These are phyloP conservation scores for Saccharomycopsis vini DNA, from an alignment of 805 yeast species.

Conservation along the genomic window DNA sequence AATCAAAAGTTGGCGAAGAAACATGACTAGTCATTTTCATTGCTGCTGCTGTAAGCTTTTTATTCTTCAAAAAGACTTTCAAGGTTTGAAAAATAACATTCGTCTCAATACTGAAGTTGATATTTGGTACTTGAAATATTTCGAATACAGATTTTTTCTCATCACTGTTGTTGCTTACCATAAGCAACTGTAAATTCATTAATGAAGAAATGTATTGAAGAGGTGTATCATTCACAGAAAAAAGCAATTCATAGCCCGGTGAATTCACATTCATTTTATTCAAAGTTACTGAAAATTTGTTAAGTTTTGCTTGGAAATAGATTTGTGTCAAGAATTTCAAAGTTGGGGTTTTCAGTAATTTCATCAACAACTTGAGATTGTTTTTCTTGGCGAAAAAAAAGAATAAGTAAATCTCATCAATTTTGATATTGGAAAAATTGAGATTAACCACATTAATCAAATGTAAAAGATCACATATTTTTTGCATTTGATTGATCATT, in stretches of 20 bases:
- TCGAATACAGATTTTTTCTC: slow-evolving; percentile 20
- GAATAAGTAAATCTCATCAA: slow-evolving; percentile 25
- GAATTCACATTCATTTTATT: slow-evolving; percentile 27
- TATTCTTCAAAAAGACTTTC: slow-evolving; percentile 17
- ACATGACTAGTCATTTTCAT: slow-evolving; percentile 31
- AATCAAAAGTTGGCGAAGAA: slow-evolving; percentile 37
- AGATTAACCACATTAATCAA: slow-evolving; percentile 22
- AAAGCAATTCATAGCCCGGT: slow-evolving; percentile 41
- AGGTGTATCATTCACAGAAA: slow-evolving; percentile 34
- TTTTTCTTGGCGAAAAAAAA: slow-evolving; percentile 8
- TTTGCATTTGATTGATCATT: neutral
- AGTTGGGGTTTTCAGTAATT: neutral
- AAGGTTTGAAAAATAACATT: slow-evolving; percentile 31
- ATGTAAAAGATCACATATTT: neutral
- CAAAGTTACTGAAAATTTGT: slow-evolving; percentile 22
- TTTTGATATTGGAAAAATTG: slow-evolving; percentile 21
- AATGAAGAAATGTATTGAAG: slow-evolving; percentile 30
- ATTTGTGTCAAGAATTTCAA: slow-evolving; percentile 9
- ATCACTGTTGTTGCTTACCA: slow-evolving; percentile 12
- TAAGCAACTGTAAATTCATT: slow-evolving; percentile 28
- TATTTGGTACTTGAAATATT: slow-evolving; percentile 30
- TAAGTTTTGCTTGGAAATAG: slow-evolving; percentile 11
- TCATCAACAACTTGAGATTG: neutral
- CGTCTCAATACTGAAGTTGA: slow-evolving; percentile 31
- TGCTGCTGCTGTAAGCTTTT: slow-evolving; percentile 23